Evolutionary conservation across 2,329 filamentous ascomycete genomes (phyloP).

Genomic region (Talaromyces rugulosus): DNA sequence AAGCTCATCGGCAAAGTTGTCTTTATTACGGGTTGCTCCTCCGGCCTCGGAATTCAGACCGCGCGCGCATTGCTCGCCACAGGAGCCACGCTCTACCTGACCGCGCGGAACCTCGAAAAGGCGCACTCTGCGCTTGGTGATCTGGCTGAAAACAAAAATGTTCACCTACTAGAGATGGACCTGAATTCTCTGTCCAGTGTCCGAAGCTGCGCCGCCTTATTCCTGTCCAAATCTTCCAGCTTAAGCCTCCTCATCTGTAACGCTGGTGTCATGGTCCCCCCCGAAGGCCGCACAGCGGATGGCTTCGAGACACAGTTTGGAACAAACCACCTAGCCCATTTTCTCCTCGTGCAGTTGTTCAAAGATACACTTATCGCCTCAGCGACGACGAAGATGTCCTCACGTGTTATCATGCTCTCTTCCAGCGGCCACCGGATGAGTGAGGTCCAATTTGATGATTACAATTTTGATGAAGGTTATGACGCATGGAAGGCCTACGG

Average conservation of each 20-base stretch:
- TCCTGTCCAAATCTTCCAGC: background rate
- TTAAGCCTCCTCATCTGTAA: constrained; percentile 9
- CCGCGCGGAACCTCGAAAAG: background rate
- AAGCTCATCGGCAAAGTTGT: background rate
- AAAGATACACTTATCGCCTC: constrained; percentile 4
- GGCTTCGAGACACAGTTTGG: constrained; percentile 12
- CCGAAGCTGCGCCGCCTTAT: background rate
- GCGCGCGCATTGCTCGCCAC: constrained; percentile 3
- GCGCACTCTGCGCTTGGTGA: background rate
- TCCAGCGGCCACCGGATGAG: constrained; percentile 2
- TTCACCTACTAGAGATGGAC: constrained; percentile 3
- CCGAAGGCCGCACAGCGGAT: constrained; percentile 1
- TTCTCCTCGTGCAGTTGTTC: constrained; percentile 4
- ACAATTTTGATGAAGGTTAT: constrained; percentile 8
- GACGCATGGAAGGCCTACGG: constrained; percentile 1
- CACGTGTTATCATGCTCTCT: constrained; percentile 1
- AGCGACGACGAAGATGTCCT: background rate
- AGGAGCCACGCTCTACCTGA: constrained; percentile 8
- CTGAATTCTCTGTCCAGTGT: constrained; percentile 3
- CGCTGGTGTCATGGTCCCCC: constrained; percentile 3
- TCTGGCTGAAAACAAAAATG: background rate
- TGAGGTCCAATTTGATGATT: constrained; percentile 3
- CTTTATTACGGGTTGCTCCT: constrained; percentile 3
- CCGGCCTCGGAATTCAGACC: constrained; percentile 7
- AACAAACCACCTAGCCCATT: constrained; percentile 11